Conservation (phyloP, 164 flowering plant species). For the Platanus orientalis region DNA sequence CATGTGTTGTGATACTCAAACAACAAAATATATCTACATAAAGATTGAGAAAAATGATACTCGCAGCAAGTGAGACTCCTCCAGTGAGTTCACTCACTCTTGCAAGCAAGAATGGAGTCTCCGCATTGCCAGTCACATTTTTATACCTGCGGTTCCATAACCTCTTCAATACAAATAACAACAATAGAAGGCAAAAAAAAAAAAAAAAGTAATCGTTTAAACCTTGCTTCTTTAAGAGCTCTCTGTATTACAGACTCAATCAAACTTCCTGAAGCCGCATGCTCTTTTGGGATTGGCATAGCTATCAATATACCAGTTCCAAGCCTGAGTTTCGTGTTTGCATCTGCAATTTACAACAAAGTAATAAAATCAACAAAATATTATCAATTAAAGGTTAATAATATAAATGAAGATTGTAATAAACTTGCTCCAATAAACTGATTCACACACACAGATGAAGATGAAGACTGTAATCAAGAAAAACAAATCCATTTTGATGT, state of each 20-base stretch:
- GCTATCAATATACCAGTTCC: slow-evolving; percentile 75
- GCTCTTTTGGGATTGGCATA: slow-evolving; percentile 83
- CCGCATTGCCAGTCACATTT: slow-evolving; percentile 75
- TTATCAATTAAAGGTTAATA: too few relatives aligned
- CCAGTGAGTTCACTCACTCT: too few relatives aligned
- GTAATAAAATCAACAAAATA: neutral
- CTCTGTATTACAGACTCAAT: slow-evolving; percentile 82
- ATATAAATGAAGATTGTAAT: too few relatives aligned
- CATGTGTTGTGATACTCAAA: too few relatives aligned
- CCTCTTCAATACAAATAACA: neutral
- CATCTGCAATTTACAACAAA: slow-evolving; percentile 42
- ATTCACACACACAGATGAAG: too few relatives aligned
- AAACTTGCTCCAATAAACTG: too few relatives aligned
- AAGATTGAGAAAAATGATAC: too few relatives aligned
- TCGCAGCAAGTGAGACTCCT: too few relatives aligned
- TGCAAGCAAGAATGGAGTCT: slow-evolving; percentile 92
- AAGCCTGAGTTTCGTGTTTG: slow-evolving; percentile 53
- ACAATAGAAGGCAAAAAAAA: neutral
- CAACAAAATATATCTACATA: too few relatives aligned
- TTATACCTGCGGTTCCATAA: slow-evolving; percentile 46
- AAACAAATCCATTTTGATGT: too few relatives aligned
- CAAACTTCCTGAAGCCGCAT: slow-evolving; percentile 70
- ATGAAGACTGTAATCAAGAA: too few relatives aligned
- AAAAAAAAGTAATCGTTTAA: neutral
- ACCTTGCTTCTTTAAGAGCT: slow-evolving; percentile 89